phyloP scores from a whole-genome alignment of 768 basidiomycete genomes.

The Porphyrellus cyaneotinctus region DNA sequence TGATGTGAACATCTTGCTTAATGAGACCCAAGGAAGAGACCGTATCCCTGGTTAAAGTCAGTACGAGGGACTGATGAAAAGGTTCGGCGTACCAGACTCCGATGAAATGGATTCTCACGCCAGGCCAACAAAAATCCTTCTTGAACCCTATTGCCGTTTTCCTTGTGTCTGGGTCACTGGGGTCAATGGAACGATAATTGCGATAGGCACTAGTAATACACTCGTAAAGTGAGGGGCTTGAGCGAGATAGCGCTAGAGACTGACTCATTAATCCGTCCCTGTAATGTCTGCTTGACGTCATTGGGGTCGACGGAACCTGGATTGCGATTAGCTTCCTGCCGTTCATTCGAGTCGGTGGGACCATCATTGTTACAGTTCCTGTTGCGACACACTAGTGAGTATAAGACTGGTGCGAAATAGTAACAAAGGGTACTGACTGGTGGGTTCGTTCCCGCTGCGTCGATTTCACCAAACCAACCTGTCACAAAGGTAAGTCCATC shows the following conservation, averaged over 20 bases:
- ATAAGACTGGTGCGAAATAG: too few species aligned
- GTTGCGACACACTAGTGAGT: too few species aligned
- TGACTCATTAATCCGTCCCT: neutral
- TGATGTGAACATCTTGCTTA: constrained; percentile 1
- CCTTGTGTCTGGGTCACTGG: constrained; percentile 10
- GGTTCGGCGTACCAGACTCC: constrained; percentile 29
- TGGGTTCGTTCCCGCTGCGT: too few species aligned
- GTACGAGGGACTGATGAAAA: neutral
- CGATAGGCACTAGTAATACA: neutral
- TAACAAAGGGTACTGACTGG: too few species aligned
- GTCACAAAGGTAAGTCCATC: neutral
- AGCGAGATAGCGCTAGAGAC: neutral
- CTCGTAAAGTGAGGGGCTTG: neutral
- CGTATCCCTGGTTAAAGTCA: constrained; percentile 6
- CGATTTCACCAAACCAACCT: neutral
- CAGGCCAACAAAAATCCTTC: constrained; percentile 18
- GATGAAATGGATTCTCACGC: neutral
- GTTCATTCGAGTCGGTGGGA: too few species aligned
- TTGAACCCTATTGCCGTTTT: constrained; percentile 24
- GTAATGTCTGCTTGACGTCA: too few species aligned
- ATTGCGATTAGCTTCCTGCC: too few species aligned
- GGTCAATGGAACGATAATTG: constrained; percentile 21
- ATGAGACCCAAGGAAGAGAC: constrained; percentile 10
- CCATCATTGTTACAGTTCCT: too few species aligned
- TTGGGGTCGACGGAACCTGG: too few species aligned